Conservation (phyloP, 2,329 filamentous ascomycete species). For the Fusarium xyrophilum region DNA sequence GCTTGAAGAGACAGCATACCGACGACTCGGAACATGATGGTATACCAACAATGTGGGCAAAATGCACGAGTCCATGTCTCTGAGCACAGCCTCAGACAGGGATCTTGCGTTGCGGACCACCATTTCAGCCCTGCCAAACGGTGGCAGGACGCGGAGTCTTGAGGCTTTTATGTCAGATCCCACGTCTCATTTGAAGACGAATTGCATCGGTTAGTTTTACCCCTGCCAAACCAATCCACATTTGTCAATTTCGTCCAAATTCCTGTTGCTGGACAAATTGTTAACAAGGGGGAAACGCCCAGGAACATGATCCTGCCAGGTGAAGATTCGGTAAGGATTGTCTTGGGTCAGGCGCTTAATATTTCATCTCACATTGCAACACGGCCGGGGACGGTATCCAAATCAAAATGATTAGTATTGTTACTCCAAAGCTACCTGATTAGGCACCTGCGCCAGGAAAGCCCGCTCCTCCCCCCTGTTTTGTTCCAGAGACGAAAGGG, state of each 20-base stretch:
- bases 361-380: not conserved
- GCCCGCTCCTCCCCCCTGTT: fast-evolving
- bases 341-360: not conserved
- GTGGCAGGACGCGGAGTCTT: not conserved
- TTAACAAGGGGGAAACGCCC: not conserved
- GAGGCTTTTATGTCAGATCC: not conserved
- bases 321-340: not conserved
- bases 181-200: not conserved
- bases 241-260: not conserved
- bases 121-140: not conserved
- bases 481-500: not conserved
- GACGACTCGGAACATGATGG: not conserved
- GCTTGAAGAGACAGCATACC: not conserved
- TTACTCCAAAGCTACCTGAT: not conserved
- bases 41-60: not conserved
- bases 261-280: not conserved
- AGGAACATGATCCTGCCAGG: not conserved
- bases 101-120: not conserved
- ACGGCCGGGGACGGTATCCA: not conserved
- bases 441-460: not conserved
- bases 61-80: not conserved
- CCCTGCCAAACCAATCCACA: not conserved
- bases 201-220: not conserved
- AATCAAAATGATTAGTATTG: not conserved
- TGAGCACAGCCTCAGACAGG: not conserved